Evolutionary conservation across 805 yeast genomes (phyloP), one percentile per base, ranked within the genome.

Genomic region (Metschnikowia koreensis): DNA sequence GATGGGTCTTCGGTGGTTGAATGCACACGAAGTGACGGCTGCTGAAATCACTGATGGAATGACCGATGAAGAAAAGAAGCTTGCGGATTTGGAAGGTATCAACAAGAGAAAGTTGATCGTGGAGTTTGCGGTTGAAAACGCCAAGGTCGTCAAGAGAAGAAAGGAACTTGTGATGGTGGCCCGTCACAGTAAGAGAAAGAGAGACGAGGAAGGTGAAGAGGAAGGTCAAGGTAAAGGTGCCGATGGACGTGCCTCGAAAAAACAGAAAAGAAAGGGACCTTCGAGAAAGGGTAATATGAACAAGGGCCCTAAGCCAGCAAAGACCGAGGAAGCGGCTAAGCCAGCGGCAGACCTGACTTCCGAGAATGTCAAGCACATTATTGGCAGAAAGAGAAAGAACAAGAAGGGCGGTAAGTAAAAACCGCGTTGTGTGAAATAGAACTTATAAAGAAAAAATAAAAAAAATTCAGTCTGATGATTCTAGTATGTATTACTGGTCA

Each of bases 1-100:
- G 59, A 92, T 91, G 97, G 97, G 96, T 1, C 80, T 94, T 51
- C 83, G 99, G 76, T 94, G 97, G 97, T 78, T 94, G 67, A 94
- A 94, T 68, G 97, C 96, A 7, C 97, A 93, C 66, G 86, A 82
- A 63, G 96, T 94, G 7, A 73, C 89, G 0, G 69, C 68, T 34
- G 82, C 78, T 9, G 97, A 92, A 68, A 80, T 90, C 39, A 53
- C 79, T 17, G 88, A 80, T 57, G 92, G 93, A n/a, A 66, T 87
- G 52, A 71, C 75, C 33, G 90, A 83, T 3, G 90, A 87, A 44
- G 92, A 87, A 62, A 73, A 75, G 66, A 82, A 82, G 60, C 44
- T 66, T 8, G 83, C 82, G 2, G 75, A 77, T 48, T 59, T 75
- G 27, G 91, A 85, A 44, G 81, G 81, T 8, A 61, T 75, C 38